Conservation (phyloP, 2,329 filamentous ascomycete genomes). For the Botrytis tulipae region DNA sequence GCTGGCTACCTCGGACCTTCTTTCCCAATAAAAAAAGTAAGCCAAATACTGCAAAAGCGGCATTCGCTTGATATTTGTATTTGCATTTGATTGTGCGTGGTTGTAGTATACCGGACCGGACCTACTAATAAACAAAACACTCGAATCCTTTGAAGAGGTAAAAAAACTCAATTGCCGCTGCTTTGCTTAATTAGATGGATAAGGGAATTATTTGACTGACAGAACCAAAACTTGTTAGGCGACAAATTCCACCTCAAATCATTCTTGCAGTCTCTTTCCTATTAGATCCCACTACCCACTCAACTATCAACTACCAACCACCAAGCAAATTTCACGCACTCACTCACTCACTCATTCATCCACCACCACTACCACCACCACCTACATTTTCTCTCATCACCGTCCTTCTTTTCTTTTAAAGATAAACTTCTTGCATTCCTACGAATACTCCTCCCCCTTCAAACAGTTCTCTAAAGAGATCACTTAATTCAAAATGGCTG, state of each 20-base stretch:
- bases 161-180: conserved; percentile 2
- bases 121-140: not conserved
- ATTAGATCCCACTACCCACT: not conserved
- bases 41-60: conserved; percentile 5
- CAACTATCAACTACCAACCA: not conserved
- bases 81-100: not conserved
- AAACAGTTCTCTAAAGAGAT: not conserved
- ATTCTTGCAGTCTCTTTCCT: conserved; percentile 6
- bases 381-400: not conserved
- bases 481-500: conserved; percentile 70
- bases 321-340: not conserved
- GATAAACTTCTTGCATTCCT: not conserved
- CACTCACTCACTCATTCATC: not conserved
- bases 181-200: conserved; percentile 1
- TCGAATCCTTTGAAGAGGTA: not conserved
- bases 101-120: not conserved
- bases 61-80: not conserved
- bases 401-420: not conserved
- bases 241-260: conserved; percentile 12
- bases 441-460: not conserved
- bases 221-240: not conserved
- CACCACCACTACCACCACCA: not conserved
- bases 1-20: conserved; percentile 1
- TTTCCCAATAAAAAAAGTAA: not conserved
- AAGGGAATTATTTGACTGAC: not conserved